A percentile compares a stretch with the other conserved stretches of the same genome.
Conservation (phyloP, 164 flowering plant species). For the Kalanchoe fedtschenkoi region DNA sequence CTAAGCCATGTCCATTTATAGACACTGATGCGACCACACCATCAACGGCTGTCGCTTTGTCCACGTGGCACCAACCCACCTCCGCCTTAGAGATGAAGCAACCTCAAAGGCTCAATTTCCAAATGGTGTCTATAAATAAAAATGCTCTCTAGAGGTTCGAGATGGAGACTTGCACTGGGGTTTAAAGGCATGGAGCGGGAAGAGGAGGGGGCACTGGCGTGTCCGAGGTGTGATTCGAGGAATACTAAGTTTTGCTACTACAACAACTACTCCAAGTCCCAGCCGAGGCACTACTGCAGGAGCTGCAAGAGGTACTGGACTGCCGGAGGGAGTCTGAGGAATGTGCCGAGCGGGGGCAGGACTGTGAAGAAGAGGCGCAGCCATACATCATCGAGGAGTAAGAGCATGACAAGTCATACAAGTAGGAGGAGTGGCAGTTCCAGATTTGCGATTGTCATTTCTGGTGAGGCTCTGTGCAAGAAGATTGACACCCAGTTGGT, state of each 20-base stretch:
- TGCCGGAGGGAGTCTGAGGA: constrained; percentile 66
- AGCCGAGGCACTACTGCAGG: constrained; percentile 78
- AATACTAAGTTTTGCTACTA: constrained; percentile 87
- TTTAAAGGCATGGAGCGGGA: constrained; percentile 8
- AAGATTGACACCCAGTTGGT: neutral
- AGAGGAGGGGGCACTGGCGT: constrained; percentile 34
- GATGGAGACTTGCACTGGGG: neutral
- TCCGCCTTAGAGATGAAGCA: neutral
- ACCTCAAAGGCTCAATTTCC: neutral
- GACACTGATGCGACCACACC: neutral
- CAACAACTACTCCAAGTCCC: constrained; percentile 70
- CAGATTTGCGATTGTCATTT: too few species aligned
- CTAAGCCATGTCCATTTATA: neutral
- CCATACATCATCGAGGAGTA: too few species aligned
- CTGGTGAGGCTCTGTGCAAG: neutral
- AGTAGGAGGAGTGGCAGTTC: too few species aligned
- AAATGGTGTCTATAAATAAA: neutral
- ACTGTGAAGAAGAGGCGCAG: constrained; percentile 59
- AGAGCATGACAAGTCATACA: too few species aligned
- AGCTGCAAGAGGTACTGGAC: constrained; percentile 82
- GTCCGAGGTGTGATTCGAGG: constrained; percentile 64
- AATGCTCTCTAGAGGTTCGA: neutral
- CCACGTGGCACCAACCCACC: neutral
- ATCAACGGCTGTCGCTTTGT: neutral
- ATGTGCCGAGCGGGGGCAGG: constrained; percentile 72